Evolutionary conservation across 805 yeast genomes (phyloP), one percentile per base, ranked within the genome.

Genomic region (Candida arabinofermentans): DNA sequence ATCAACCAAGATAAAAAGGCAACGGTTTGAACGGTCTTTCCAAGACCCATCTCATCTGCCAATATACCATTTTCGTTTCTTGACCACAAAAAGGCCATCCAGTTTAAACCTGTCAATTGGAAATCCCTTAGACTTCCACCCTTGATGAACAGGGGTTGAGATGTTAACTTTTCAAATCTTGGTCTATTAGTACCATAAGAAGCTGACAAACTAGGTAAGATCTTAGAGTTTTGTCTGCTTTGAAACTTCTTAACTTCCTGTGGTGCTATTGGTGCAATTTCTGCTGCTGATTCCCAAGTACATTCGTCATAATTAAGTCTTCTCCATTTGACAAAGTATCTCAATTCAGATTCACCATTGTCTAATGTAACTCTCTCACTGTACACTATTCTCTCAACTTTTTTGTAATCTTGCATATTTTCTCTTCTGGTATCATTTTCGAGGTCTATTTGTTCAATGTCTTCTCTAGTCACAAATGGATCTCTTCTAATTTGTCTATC

Each of bases 51-150:
- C 64, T 93, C 99, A 69, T 93, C 99, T 4, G 99, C 99, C 32
- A 93, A 69, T 38, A 93, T 93, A 42, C 99, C 98, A 63, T 93
- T 93, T 67, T 93, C 97, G 64, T 91, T 87, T 56, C 97, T 78
- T 4, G 96, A 87, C 99, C 99, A 93, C 47, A 93, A 69, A 61
- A 91, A 93, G 0, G 99, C 99, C 99, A 93, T 93, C 99, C 99
- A 93, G 65, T 93, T 93, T 48, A 93, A 75, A 42, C 99, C 99
- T 0, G 99, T 93, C 62, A 93, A 74, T 70, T 93, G 99, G 76
- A 93, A 93, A 67, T 93, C 99, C 62, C 99, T 79, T 49, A 93
- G 73, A 61, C 85, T 93, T 38, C 97, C 96, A 57, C 84, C 82
- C 60, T 89, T 89, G 50, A 93, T 82, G 58, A 84, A 93, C 12